Evolutionary conservation across 2,329 filamentous ascomycete species (phyloP), one percentile per base, ranked within the genome.

Genomic region (Colletotrichum tanaceti): DNA sequence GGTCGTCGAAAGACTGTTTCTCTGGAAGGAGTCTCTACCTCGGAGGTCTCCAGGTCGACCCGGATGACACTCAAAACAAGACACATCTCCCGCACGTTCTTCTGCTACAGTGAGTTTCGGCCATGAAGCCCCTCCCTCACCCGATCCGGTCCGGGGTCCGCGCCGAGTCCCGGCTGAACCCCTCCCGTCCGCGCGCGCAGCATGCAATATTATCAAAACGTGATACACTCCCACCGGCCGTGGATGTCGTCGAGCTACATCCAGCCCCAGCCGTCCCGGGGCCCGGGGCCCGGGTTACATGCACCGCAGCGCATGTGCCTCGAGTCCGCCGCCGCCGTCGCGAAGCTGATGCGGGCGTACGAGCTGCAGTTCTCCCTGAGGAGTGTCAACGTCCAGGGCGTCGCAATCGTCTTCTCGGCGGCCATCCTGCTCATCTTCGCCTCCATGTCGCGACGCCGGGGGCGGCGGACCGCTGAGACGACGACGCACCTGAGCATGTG

Each of bases 191-290:
- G n/a, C n/a, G n/a, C n/a, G n/a, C n/a, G n/a, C n/a, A n/a, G 74
- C 50, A 75, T 75, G 74, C 74, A 75, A 68, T 75, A 74, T 35
- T 71, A 74, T 54, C 73, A 74, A 49, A 74, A 63, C n/a, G 41
- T 70, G 1, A 75, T 76, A 32, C 71, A 75, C 44, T 59, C 72
- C 9, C 74, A 76, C 55, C 60, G 73, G 7, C 74, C 74, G 0
- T 76, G 71, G 71, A 74, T 76, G 73, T 75, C 74, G 5, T 69
- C 71, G 18, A 72, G 61, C n/a, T 72, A 72, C 57, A 68, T 66
- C 6, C 64, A 67, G 13, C 58, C 64, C 16, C 64, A 58, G 41
- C 72, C 73, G 4, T 73, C n/a, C n/a, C n/a, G n/a, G n/a, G n/a
- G n/a, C 73, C 0, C 70, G 72, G 13, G 73, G 73, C 5, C 72